phyloP scores from a whole-genome alignment of 495 filamentous ascomycete genomes.

The Aspergillus hancockii region DNA sequence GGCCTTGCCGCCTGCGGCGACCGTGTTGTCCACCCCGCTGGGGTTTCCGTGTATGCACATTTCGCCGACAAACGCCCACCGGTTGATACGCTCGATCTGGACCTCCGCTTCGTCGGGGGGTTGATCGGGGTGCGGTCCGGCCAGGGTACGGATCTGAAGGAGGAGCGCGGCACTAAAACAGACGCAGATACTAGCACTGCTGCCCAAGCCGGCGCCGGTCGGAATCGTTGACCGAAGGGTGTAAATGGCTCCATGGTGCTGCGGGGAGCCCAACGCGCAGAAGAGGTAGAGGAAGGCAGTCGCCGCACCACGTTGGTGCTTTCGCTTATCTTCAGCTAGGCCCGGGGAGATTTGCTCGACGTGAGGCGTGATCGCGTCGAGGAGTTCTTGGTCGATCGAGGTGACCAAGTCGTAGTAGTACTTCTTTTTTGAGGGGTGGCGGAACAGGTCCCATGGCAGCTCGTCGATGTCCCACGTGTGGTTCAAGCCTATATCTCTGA shows the following conservation, averaged over 20 bases:
- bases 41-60: conserved; percentile 97
- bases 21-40: conserved; percentile 97
- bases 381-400: conserved; percentile 76
- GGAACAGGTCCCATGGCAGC: conserved; percentile 82
- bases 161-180: conserved; percentile 86
- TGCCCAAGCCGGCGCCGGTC: conserved; percentile 87
- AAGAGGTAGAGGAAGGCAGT: conserved; percentile 90
- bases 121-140: conserved; percentile 88
- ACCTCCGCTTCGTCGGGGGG: conserved; percentile 74
- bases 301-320: conserved; percentile 78
- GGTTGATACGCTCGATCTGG: conserved; percentile 91
- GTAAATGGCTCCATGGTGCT: conserved; percentile 79
- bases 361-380: conserved; percentile 75
- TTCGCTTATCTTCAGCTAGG: conserved; percentile 63
- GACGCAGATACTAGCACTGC: conserved; percentile 88
- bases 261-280: conserved; percentile 76
- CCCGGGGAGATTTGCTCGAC: conserved; percentile 66
- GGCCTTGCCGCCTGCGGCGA: conserved; percentile 86
- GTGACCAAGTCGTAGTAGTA: conserved; percentile 89
- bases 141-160: conserved; percentile 81
- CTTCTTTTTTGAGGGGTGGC: conserved; percentile 80
- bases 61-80: conserved; percentile 96
- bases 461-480: conserved; percentile 92
- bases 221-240: conserved; percentile 93
- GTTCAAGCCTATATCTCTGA: conserved; percentile 80